Evolutionary conservation across 2,329 filamentous ascomycete species (phyloP), one percentile per base, ranked within the genome.

Genomic region (Ceratocystis variospora): DNA sequence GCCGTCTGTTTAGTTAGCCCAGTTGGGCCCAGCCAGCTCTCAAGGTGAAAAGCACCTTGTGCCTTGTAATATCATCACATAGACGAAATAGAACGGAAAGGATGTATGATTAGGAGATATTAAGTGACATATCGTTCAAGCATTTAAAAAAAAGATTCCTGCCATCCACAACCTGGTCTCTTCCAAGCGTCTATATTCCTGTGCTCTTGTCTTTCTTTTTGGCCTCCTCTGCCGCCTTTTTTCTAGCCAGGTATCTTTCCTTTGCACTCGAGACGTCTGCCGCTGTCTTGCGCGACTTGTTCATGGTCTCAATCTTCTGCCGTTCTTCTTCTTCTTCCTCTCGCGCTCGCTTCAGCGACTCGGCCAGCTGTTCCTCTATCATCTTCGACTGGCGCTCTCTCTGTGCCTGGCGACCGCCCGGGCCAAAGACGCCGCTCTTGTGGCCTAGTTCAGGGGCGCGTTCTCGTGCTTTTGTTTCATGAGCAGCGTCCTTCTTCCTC

Each of bases 221-320:
- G 10, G 81, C 86, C 72, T 87, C 87, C 68, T 88, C 88, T 0
- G 86, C 87, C 67, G 88, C 87, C 71, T 79, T 80, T 77, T 92
- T 93, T 72, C 89, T 80, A 66, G 88, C 87, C 65, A 94, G 78
- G 74, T 92, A 94, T 70, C 89, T 80, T 76, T 92, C 89, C 74
- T 85, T 89, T 0, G 89, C 89, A 72, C 87, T 87, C 71, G 83
- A 87, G 69, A 93, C 87, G 63, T 93, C 89, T 19, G 79, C 78
- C 62, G 86, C 84, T 0, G 89, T 93, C 81, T 94, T 94, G 71
- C 84, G 81, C 70, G 86, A 88, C 81, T 93, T 94, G 45, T 83
- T 78, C 17, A 83, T 82, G 67, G 84, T 80, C 75, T 89, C 86
- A 22, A 86, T 72, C 73, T 80, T 79, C 69, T 83, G 80, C 69